Percentiles rank a stretch among this genome's conserved stretches.
These are phyloP conservation scores for Trichoderma sp. DNA, from an alignment of 2,329 filamentous ascomycete species.

Conservation along the genomic window DNA sequence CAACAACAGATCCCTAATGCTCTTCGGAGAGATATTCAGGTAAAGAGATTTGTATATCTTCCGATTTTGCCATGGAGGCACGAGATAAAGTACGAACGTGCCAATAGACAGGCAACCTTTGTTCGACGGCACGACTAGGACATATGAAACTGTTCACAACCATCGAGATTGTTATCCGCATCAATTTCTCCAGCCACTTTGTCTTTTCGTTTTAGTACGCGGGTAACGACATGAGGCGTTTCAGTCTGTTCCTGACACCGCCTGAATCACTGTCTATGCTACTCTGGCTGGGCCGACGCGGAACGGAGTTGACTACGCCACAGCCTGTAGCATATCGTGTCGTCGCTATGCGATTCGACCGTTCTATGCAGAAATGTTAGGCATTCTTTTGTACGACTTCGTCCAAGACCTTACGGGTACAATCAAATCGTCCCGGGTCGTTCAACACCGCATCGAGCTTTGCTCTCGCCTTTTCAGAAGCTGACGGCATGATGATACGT, in stretches of 20 bases:
- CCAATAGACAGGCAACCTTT: neutral
- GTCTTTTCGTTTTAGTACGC: neutral
- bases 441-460: slow-evolving; percentile 15
- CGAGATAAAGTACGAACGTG: neutral
- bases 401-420: slow-evolving; percentile 3
- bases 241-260: neutral
- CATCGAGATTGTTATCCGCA: neutral
- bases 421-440: slow-evolving; percentile 8
- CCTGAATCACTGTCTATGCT: neutral
- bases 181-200: neutral
- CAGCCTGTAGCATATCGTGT: slow-evolving; percentile 10
- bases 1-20: neutral
- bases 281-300: slow-evolving; percentile 6
- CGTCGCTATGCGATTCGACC: slow-evolving; percentile 12
- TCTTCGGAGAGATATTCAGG: neutral
- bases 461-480: slow-evolving; percentile 2
- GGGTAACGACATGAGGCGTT: neutral
- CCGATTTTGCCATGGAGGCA: neutral
- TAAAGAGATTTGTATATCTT: neutral
- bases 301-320: slow-evolving; percentile 7
- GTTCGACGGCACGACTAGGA: neutral
- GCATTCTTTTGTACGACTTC: neutral
- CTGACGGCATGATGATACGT: slow-evolving; percentile 6
- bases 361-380: slow-evolving; percentile 6
- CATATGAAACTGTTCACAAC: neutral